phyloP scores from a whole-genome alignment of 2,329 filamentous ascomycete genomes.

The Calonectria crousiana region DNA sequence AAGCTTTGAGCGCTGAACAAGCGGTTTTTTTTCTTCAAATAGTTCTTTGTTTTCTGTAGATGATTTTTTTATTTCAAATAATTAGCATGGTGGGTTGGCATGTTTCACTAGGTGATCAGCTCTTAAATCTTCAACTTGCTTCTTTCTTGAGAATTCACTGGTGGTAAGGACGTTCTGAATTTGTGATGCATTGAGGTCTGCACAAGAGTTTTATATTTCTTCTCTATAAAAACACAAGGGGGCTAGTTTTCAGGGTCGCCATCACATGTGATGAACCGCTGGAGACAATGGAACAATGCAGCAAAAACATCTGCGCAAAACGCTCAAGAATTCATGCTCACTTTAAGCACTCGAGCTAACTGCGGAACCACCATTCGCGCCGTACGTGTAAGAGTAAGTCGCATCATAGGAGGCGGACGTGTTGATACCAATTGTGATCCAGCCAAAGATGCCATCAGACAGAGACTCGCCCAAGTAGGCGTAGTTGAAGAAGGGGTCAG shows the following conservation, averaged over 20 bases:
- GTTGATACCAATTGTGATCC: slow-evolving; percentile 3
- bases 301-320: not conserved
- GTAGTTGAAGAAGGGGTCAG: slow-evolving; percentile 16
- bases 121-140: not conserved
- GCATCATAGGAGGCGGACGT: not conserved
- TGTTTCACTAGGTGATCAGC: not conserved
- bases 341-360: not conserved
- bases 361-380: not conserved
- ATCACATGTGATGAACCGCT: not conserved
- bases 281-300: not conserved
- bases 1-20: too few species aligned
- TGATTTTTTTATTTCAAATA: not conserved
- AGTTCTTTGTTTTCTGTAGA: too few species aligned
- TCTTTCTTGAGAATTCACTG: not conserved
- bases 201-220: too few species aligned
- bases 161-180: not conserved
- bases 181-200: not conserved
- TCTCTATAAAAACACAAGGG: too few species aligned
- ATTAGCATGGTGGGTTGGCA: not conserved
- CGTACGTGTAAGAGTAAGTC: not conserved
- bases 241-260: not conserved
- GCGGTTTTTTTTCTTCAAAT: not conserved
- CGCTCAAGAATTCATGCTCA: too few species aligned
- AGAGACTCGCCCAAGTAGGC: not conserved
- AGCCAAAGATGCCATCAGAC: not conserved